phyloP scores from a whole-genome alignment of 2,329 filamentous ascomycete genomes.

The Onygena corvina region DNA sequence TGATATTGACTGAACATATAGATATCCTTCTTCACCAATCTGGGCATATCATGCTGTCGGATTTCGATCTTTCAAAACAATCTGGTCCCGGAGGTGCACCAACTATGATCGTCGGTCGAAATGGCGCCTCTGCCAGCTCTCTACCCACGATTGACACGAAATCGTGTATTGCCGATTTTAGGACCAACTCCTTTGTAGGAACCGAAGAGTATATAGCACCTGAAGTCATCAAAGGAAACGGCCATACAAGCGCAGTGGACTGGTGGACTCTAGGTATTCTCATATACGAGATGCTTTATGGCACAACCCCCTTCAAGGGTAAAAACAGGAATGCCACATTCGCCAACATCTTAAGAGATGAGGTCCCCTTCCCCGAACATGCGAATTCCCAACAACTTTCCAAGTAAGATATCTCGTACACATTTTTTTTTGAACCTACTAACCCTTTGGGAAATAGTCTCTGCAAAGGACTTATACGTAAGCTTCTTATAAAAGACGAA shows the following conservation, averaged over 20 bases:
- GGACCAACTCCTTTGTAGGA: slow-evolving; percentile 95
- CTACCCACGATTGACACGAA: slow-evolving; percentile 96
- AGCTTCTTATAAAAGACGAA: slow-evolving; percentile 96
- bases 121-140: slow-evolving; percentile 71
- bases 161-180: slow-evolving; percentile 95
- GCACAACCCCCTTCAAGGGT: slow-evolving; percentile 96
- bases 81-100: slow-evolving; percentile 91
- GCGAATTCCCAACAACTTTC: slow-evolving; percentile 72
- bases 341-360: slow-evolving; percentile 89
- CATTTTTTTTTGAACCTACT: neutral
- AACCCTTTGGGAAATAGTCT: slow-evolving; percentile 44
- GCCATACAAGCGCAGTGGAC: slow-evolving; percentile 94
- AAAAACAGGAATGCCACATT: slow-evolving; percentile 98
- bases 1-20: slow-evolving; percentile 28
- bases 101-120: slow-evolving; percentile 91
- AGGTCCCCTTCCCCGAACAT: slow-evolving; percentile 90
- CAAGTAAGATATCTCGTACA: slow-evolving; percentile 53
- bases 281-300: slow-evolving; percentile 98
- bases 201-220: slow-evolving; percentile 98
- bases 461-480: slow-evolving; percentile 92
- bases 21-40: slow-evolving; percentile 96
- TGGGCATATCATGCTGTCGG: slow-evolving; percentile 99
- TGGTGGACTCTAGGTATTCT: slow-evolving; percentile 98
- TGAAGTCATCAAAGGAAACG: slow-evolving; percentile 96
- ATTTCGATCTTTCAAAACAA: slow-evolving; percentile 97